Evolutionary conservation across 352 stramenopile species (phyloP), one percentile per base, ranked within the genome.

Genomic region (Phytophthora hybrid): DNA sequence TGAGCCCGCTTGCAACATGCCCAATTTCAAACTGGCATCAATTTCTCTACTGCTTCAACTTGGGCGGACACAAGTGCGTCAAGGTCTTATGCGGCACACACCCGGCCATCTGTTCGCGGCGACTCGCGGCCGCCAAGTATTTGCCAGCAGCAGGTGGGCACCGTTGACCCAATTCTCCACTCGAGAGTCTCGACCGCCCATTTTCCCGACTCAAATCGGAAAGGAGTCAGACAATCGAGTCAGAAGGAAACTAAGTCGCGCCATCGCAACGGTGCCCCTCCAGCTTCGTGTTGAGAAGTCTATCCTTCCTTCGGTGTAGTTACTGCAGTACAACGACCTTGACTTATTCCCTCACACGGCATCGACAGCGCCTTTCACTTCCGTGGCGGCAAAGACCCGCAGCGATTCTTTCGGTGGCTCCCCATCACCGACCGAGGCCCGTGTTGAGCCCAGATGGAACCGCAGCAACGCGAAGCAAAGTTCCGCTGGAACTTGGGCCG

Each of bases 371-470:
- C 46, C 46, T 47, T 46, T 19, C 55, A 29, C 32, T n/a, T 31
- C 55, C 55, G 23, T 49, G 16, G 46, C n/a, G 16, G 6, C 60
- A 53, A 53, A 59, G 29, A 53, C 62, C 19, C 21, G 21, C 37
- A 41, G 32, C 23, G 10, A 4, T 14, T 16, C n/a, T 68, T 55
- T 21, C 26, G 34, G 11, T 61, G 32, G 4, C 51, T 54, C 18
- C 31, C 21, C 37, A 41, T 59, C 53, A 52, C 46, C 16, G 46
- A 21, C 29, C 39, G 14, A 47, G 39, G 19, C 21, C 52, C 55
- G n/a, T 55, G 57, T 46, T 56, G 26, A 60, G 47, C 57, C 57
- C 65, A 72, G 57, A 19, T 70, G 63, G 63, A 70, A 57, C 54
- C 16, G 53, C 23, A 56, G 53, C 63, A 57, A 23, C n/a, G 39